These are phyloP conservation scores for Aspergillus egyptiacus DNA, from an alignment of 495 filamentous ascomycete genomes.

Conservation along the genomic window DNA sequence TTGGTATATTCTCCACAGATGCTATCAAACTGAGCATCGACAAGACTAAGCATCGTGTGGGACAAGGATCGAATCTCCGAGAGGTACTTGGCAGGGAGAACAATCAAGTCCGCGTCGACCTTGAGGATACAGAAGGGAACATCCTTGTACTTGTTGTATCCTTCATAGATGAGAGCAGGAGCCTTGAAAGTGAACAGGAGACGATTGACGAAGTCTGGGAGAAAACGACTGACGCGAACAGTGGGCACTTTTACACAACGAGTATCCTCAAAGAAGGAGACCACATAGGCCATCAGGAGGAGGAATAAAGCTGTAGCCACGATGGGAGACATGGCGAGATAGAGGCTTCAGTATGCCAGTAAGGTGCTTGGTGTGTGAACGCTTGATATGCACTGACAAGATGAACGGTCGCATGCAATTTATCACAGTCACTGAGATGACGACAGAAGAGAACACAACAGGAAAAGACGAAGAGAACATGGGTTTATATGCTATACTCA, in stretches of 20 bases:
- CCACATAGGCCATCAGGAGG: not conserved
- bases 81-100: constrained; percentile 28
- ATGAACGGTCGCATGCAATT: not conserved
- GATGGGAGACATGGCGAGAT: not conserved
- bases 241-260: constrained; percentile 19
- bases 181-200: constrained; percentile 23
- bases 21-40: constrained; percentile 30
- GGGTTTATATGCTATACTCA: not conserved
- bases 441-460: not conserved
- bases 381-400: not conserved
- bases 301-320: not conserved
- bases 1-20: constrained; percentile 30
- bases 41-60: constrained; percentile 19
- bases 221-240: constrained; percentile 17
- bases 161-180: constrained; percentile 19
- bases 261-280: not conserved
- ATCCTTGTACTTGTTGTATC: constrained; percentile 30
- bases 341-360: not conserved
- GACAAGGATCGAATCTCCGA: constrained; percentile 22
- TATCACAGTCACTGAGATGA: not conserved
- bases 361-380: not conserved
- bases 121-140: constrained; percentile 29
- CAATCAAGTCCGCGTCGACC: constrained; percentile 29
- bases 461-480: not conserved
- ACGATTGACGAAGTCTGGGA: constrained; percentile 28